A percentile compares a stretch with the other conserved stretches of the same genome.
Conservation (phyloP, 2,329 filamentous ascomycete genomes). For the Orbilia blumenaviensis region DNA sequence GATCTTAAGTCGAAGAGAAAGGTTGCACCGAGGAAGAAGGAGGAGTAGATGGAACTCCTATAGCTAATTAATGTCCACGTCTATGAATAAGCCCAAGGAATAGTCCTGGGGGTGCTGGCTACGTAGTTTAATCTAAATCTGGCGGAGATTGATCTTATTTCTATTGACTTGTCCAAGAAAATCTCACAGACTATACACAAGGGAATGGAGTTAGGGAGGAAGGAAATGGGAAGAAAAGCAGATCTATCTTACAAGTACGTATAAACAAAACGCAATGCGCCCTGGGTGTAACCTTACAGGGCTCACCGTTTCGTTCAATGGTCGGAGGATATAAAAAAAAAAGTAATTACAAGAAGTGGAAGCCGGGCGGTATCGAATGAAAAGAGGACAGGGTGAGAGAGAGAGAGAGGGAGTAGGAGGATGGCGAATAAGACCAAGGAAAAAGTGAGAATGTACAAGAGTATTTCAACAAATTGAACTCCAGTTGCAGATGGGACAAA, state of each 20-base stretch:
- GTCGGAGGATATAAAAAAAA: slow-evolving; percentile 18
- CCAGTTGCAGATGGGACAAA: slow-evolving; percentile 5
- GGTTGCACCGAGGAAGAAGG: slow-evolving; percentile 58
- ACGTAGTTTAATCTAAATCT: background rate
- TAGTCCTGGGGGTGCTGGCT: background rate
- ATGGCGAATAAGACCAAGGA: background rate
- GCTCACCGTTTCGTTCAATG: slow-evolving; percentile 5
- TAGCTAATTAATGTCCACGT: too few relatives aligned
- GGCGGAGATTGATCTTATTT: slow-evolving; percentile 49
- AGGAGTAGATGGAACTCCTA: slow-evolving; percentile 25
- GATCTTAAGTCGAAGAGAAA: slow-evolving; percentile 62
- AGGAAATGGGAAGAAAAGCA: slow-evolving; percentile 8
- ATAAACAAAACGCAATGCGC: slow-evolving; percentile 27
- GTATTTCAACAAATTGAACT: slow-evolving; percentile 24
- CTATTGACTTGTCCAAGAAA: slow-evolving; percentile 32
- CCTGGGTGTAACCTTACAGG: slow-evolving; percentile 6
- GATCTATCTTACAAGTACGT: slow-evolving; percentile 53
- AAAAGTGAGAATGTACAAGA: background rate
- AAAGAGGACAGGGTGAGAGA: background rate
- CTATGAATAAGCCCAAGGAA: background rate
- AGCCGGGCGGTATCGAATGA: background rate
- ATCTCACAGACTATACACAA: slow-evolving; percentile 23
- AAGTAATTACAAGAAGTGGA: slow-evolving; percentile 53
- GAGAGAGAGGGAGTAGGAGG: background rate
- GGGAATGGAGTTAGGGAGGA: background rate